Evolutionary conservation across 225 moss, liverwort and hornwort genomes (phyloP).

Genomic region (Physcomitrellopsis africana): DNA sequence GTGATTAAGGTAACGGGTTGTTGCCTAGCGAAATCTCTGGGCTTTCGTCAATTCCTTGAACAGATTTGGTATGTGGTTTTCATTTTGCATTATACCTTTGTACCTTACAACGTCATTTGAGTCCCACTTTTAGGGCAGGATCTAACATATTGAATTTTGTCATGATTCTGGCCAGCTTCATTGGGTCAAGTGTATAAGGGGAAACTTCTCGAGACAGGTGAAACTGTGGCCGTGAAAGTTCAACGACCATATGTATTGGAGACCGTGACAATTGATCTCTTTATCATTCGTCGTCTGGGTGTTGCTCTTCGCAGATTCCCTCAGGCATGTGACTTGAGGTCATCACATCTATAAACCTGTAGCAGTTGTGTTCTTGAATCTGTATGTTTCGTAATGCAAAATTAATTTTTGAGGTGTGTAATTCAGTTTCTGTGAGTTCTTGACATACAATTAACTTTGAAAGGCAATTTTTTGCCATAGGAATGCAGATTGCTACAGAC

Average conservation of each 20-base stretch:
- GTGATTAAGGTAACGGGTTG: neutral
- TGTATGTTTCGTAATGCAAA: neutral
- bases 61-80: conserved; percentile 1
- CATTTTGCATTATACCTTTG: neutral
- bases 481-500: conserved; percentile 90
- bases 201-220: conserved; percentile 84
- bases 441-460: conserved; percentile 29
- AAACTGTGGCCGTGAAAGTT: conserved; percentile 93
- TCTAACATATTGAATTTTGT: conserved; percentile 21
- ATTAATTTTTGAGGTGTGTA: neutral
- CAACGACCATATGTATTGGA: conserved; percentile 96
- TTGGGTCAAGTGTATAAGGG: conserved; percentile 99
- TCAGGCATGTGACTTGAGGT: conserved; percentile 62
- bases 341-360: conserved; percentile 1
- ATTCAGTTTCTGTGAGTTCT: conserved; percentile 8
- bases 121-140: neutral
- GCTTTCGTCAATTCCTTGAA: neutral
- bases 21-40: neutral
- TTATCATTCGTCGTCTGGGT: conserved; percentile 88
- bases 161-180: conserved; percentile 67
- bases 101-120: neutral
- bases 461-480: conserved; percentile 47
- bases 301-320: conserved; percentile 90
- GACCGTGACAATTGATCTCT: conserved; percentile 96
- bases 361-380: conserved; percentile 6